Conservation (phyloP, 2,329 filamentous ascomycete species). For the Trichophyton benhamiae region DNA sequence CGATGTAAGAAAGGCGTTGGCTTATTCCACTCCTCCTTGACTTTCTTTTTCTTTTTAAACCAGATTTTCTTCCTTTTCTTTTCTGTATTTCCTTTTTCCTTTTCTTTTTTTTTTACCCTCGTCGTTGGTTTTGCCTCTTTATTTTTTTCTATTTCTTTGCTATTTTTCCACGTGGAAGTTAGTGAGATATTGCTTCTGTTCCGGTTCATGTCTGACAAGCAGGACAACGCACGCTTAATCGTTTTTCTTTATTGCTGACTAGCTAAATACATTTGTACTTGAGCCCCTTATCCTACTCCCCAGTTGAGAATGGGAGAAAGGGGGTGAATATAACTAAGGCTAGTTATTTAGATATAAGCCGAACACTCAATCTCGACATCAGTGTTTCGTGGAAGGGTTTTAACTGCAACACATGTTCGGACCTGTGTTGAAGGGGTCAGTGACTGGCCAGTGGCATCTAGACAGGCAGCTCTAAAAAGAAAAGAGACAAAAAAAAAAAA, state of each 20-base stretch:
- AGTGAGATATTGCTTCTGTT: background rate
- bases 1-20: background rate
- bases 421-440: slow-evolving; percentile 4
- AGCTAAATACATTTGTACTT: background rate
- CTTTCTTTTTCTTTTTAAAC: background rate
- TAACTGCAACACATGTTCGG: slow-evolving; percentile 12
- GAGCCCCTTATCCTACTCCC: background rate
- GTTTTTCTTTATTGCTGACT: background rate
- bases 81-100: background rate
- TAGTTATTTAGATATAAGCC: slow-evolving; percentile 6
- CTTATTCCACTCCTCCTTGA: background rate
- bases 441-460: background rate
- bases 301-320: background rate
- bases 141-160: background rate
- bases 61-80: background rate
- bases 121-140: background rate
- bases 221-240: slow-evolving; percentile 3
- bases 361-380: slow-evolving; percentile 13
- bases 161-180: slow-evolving; percentile 1
- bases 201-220: slow-evolving; percentile 1
- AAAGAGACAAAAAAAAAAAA: no score
- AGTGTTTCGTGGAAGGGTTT: slow-evolving; percentile 9
- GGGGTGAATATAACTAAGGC: background rate
- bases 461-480: no score
- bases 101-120: background rate